Conservation (phyloP, 805 yeast genomes). For the Wickerhamiella kurtzmanii region DNA sequence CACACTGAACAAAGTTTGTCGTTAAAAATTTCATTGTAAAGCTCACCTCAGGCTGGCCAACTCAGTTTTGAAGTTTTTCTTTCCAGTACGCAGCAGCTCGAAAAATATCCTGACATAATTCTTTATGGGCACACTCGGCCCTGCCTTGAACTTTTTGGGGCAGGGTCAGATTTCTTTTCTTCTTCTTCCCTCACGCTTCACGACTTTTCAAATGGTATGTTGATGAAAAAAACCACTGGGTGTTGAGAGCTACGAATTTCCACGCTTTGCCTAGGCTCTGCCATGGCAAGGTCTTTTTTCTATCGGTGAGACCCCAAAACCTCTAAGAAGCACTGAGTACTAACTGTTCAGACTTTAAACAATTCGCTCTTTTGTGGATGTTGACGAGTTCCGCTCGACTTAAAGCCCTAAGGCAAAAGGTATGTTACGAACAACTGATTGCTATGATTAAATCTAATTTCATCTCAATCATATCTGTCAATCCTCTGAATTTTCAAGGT, state of each 20-base stretch:
- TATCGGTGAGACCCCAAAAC: constrained; percentile 10
- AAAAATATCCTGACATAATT: background rate
- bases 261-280: background rate
- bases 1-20: constrained; percentile 92
- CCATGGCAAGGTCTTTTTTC: background rate
- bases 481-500: constrained; percentile 20
- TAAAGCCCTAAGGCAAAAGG: background rate
- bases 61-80: background rate
- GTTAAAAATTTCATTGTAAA: constrained; percentile 76
- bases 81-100: too few relatives aligned
- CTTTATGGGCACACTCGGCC: background rate
- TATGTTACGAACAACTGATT: background rate
- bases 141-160: too few relatives aligned
- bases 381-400: too few relatives aligned
- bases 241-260: background rate
- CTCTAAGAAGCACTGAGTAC: constrained; percentile 22
- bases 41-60: background rate
- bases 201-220: background rate
- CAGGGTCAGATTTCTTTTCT: background rate
- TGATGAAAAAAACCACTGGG: background rate
- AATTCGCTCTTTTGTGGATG: too few relatives aligned
- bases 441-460: constrained; percentile 17
- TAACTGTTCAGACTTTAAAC: constrained; percentile 1
- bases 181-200: background rate
- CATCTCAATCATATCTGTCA: constrained; percentile 19